A percentile compares a stretch with the other conserved stretches of the same genome.
Evolutionary conservation across 163 green algal genomes (phyloP).

Genomic region (Coccomyxa subellipsoidea): DNA sequence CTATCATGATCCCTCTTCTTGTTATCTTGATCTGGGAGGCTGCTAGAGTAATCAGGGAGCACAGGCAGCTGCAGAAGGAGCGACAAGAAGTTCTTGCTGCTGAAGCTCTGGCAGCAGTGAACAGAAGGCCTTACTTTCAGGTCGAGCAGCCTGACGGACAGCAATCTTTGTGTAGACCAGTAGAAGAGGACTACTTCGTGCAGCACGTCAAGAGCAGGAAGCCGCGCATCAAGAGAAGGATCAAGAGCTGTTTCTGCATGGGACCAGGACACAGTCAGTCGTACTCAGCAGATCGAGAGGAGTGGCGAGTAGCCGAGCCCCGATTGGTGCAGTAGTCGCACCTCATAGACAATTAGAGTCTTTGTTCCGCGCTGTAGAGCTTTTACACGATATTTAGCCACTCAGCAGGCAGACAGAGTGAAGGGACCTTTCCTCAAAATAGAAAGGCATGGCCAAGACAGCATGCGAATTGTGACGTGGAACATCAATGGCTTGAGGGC

Average conservation of each 20-base stretch:
- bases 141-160: neutral
- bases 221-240: neutral
- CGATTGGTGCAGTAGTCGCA: neutral
- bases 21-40: conserved; percentile 6
- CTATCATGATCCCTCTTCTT: conserved; percentile 1
- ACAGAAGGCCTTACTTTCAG: neutral
- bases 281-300: neutral
- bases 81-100: neutral
- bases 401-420: too few relatives aligned
- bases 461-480: conserved; percentile 54
- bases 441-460: neutral
- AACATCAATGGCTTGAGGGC: conserved; percentile 63
- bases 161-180: neutral
- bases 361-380: neutral
- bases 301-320: neutral
- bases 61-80: conserved; percentile 5
- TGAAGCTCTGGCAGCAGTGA: neutral
- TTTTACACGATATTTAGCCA: neutral
- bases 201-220: neutral
- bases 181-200: neutral
- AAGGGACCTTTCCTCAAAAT: too few relatives aligned
- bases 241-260: conserved; percentile 7
- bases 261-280: neutral
- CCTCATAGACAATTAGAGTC: neutral
- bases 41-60: neutral